Evolutionary conservation across 2,329 filamentous ascomycete genomes (phyloP), one percentile per base, ranked within the genome.

Genomic region (Paecilomyces variotii): DNA sequence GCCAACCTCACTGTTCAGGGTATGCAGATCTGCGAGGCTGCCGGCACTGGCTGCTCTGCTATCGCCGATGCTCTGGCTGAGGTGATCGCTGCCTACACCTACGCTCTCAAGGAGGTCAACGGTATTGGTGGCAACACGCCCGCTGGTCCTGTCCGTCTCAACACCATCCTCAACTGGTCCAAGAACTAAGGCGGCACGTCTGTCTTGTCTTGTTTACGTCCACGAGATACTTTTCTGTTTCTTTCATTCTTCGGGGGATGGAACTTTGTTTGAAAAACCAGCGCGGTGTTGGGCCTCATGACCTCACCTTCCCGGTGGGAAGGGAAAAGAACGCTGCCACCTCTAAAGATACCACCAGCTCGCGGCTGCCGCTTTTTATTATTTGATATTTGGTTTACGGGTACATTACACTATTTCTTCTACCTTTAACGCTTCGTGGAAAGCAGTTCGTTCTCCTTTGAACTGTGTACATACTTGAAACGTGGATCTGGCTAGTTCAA

Each of bases 11-110:
- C 66, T 0, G 62, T 75, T 54, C 66, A 72, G 64, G 74, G 73
- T 55, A 74, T 76, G 72, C 64, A 65, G 59, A 74, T 76, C 56
- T 74, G 71, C 59, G 61, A 65, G 56, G 65, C 67, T 62, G 19
- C 28, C 14, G 65, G 65, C 34, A 54, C 57, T 4, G 56, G 59
- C 55, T 75, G 72, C 68, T 76, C 73, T 11, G 58, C 57, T 60
- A 72, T 75, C 58, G 61, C 60, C 61, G 59, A 62, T 9, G 57
- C 61, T 39, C 63, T 68, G 14, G 53, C 32, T 51, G 50, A 34
- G 14, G 58, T 73, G 12, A 19, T 63, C 58, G 71, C 70, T 57
- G 74, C 72, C 60, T 76, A 76, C 67, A 70, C 64, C 60, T 49
- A 62, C 10, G 62, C 59, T 32, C 63, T 72, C 56, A 63, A 63